A percentile compares a stretch with the other conserved stretches of the same genome.
Evolutionary conservation across 257 asterid genomes (phyloP).

Genomic region (Penstemon eatonii): DNA sequence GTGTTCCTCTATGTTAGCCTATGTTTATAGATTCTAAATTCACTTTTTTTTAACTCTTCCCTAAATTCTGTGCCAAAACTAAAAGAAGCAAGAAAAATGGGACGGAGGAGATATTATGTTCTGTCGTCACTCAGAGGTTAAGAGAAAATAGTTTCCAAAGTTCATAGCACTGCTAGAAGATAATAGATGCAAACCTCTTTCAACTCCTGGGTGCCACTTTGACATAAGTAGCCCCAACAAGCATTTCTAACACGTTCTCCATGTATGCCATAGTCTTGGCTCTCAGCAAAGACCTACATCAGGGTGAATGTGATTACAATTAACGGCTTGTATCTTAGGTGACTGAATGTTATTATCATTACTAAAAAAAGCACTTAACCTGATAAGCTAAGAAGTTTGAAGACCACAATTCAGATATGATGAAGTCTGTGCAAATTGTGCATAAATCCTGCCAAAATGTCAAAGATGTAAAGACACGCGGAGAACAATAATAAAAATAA

Average conservation of each 20-base stretch:
- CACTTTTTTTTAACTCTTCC: not conserved
- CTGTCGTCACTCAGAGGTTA: constrained; percentile 23
- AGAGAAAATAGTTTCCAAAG: constrained; percentile 17
- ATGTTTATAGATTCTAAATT: not conserved
- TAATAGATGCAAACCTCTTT: constrained; percentile 61
- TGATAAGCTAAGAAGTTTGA: constrained; percentile 94
- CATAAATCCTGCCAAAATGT: constrained; percentile 80
- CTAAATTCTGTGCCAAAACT: not conserved
- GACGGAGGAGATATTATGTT: not conserved
- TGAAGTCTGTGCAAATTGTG: constrained; percentile 92
- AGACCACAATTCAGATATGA: constrained; percentile 87
- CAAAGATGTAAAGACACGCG: constrained; percentile 28
- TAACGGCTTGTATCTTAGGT: constrained; percentile 4
- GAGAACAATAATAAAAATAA: constrained; percentile 12
- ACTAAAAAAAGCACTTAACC: constrained; percentile 47
- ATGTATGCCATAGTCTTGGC: constrained; percentile 91
- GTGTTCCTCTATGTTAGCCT: too few relatives aligned
- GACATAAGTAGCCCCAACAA: constrained; percentile 99
- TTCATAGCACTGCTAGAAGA: constrained; percentile 19
- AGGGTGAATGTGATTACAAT: constrained; percentile 26
- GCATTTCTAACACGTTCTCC: constrained; percentile 99
- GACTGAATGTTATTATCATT: constrained; percentile 17
- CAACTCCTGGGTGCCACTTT: constrained; percentile 88
- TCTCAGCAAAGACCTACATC: constrained; percentile 90
- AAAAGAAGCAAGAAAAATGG: constrained; percentile 5